Base-by-base conservation (phyloP, 164 flowering plant species). In the Euptelea pleiosperma region DNA sequence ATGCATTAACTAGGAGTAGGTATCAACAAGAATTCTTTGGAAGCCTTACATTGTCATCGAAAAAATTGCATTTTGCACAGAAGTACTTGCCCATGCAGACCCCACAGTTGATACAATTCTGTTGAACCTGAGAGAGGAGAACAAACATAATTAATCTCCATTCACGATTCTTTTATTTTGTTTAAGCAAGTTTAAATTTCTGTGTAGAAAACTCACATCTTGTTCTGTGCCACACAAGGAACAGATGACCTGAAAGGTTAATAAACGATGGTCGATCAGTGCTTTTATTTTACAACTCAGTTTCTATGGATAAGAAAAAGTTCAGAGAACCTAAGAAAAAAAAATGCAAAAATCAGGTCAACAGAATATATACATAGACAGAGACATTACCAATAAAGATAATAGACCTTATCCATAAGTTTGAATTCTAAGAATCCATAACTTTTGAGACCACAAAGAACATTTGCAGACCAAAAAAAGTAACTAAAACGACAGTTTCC, bases 1-100 rank as follows among this genome's bases (percentile, higher is more conserved):
- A 16, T 15, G 28, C n/a, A n/a, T n/a, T n/a, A n/a, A n/a, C n/a
- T n/a, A n/a, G n/a, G n/a, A n/a, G n/a, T n/a, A n/a, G n/a, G n/a
- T n/a, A n/a, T n/a, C n/a, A n/a, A n/a, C n/a, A n/a, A n/a, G 2
- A 28, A 36, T 1, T 25, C 6, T 21, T 28, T 21, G 0, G 6
- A 41, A 64, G 22, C 48, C 70, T 72, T 80, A 91, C 96, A 77
- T 86, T 83, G 67, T 91, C 96, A 56, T 91, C 98, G 26, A 79
- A 91, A 73, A 88, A 86, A 31, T 88, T 91, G 88, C 98, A 91
- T 52, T 59, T 77, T 25, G 70, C 60, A 57, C 98, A 91, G 26
- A 75, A 89, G 74, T 89, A 91, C 60, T 78, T 75, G 14, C 96
- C 98, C 90, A 89, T 75, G 62, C 86, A 84, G 60, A 86, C 86